Conservation (phyloP, 2,329 filamentous ascomycete genomes). For the Phyllosticta citribraziliensis region DNA sequence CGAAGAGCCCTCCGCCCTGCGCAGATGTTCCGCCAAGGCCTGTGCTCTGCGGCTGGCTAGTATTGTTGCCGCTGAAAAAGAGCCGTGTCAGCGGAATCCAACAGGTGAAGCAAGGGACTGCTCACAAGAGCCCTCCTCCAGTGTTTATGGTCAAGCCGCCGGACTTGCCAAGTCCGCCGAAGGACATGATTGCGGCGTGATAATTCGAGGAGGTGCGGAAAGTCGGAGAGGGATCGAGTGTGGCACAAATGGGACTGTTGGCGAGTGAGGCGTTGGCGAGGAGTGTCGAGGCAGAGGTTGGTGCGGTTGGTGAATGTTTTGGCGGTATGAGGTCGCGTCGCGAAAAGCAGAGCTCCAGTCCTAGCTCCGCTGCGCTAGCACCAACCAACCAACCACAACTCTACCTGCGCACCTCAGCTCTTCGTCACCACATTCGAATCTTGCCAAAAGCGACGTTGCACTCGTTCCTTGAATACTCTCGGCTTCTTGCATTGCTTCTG, state of each 20-base stretch:
- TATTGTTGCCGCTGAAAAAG: slow-evolving; percentile 8
- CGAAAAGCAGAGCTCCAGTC: slow-evolving; percentile 9
- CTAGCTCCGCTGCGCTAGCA: slow-evolving; percentile 9
- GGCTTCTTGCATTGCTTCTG: too few relatives aligned
- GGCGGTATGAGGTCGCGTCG: slow-evolving; percentile 5
- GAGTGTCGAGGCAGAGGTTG: not conserved
- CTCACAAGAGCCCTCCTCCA: slow-evolving; percentile 19
- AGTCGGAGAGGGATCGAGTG: not conserved
- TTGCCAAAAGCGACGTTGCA: too few relatives aligned
- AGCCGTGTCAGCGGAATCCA: not conserved
- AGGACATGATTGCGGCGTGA: slow-evolving; percentile 5
- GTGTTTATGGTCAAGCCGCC: slow-evolving; percentile 48
- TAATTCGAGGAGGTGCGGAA: not conserved
- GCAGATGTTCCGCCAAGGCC: not conserved
- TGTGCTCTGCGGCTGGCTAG: slow-evolving; percentile 12
- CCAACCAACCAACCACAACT: not conserved
- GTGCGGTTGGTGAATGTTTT: slow-evolving; percentile 1
- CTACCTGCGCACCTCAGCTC: not conserved
- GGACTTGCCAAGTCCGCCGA: slow-evolving; percentile 38
- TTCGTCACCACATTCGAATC: not conserved
- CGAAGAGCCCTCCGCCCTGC: slow-evolving; percentile 18
- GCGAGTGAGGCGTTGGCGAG: not conserved
- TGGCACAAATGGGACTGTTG: not conserved
- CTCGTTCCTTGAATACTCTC: too few relatives aligned
- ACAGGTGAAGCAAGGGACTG: not conserved